Conservation (phyloP, 345 rosid genomes). For the Rhodomyrtus tomentosa region DNA sequence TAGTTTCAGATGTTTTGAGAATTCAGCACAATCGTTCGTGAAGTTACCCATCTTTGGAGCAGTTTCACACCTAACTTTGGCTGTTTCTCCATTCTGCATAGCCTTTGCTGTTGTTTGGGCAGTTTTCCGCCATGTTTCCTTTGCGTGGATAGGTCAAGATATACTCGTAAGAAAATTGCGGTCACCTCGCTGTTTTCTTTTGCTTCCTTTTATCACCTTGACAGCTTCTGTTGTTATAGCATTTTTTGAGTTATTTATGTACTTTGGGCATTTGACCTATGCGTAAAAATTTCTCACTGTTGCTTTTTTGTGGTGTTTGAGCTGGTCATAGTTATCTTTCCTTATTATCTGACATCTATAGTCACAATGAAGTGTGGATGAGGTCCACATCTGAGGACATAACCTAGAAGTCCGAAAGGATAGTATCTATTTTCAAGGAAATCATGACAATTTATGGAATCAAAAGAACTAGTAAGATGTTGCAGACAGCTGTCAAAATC, state of each 20-base stretch:
- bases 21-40: constrained; percentile 61
- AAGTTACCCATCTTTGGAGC: constrained; percentile 82
- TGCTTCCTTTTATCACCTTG: neutral
- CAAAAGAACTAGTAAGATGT: neutral
- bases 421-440: neutral
- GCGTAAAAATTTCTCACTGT: neutral
- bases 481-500: neutral
- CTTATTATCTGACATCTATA: neutral
- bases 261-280: neutral
- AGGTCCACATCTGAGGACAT: neutral
- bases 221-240: neutral
- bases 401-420: neutral
- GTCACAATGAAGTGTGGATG: neutral
- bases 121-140: constrained; percentile 42
- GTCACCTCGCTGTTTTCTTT: neutral
- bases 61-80: constrained; percentile 77
- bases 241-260: neutral
- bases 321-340: neutral
- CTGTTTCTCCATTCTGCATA: constrained; percentile 86
- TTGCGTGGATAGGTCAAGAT: constrained; percentile 99
- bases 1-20: constrained; percentile 92
- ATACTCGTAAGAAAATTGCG: constrained; percentile 62
- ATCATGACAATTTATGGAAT: neutral
- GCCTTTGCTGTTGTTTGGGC: constrained; percentile 92
- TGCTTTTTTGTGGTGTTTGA: neutral